phyloP scores from a whole-genome alignment of 805 yeast genomes.

The Lachancea mirantina region DNA sequence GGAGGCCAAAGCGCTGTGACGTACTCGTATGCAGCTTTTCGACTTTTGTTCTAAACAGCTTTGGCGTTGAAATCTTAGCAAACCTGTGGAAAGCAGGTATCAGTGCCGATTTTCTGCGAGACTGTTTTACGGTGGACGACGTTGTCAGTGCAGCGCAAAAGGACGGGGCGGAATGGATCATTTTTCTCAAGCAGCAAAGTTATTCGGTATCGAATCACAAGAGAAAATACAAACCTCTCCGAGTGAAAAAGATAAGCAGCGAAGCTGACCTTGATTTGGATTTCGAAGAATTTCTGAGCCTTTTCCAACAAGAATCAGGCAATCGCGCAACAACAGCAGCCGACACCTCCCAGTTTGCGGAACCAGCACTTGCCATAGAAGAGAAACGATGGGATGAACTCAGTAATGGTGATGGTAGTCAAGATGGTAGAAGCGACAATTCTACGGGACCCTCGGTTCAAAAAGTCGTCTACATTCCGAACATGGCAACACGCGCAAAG shows the following conservation, averaged over 20 bases:
- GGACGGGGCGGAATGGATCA: slow-evolving; percentile 71
- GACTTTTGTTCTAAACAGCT: slow-evolving; percentile 45
- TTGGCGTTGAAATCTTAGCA: slow-evolving; percentile 57
- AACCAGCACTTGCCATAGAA: slow-evolving; percentile 22
- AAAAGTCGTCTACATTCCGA: slow-evolving; percentile 60
- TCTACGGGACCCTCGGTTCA: slow-evolving; percentile 31
- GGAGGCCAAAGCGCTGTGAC: slow-evolving; percentile 66
- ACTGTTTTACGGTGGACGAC: slow-evolving; percentile 52
- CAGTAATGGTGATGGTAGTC: slow-evolving; percentile 26
- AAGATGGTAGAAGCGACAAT: slow-evolving; percentile 21
- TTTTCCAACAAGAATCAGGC: slow-evolving; percentile 32
- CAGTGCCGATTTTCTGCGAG: slow-evolving; percentile 60
- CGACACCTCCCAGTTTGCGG: slow-evolving; percentile 15
- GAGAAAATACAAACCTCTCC: slow-evolving; percentile 66
- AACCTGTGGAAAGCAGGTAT: slow-evolving; percentile 73
- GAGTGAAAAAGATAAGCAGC: slow-evolving; percentile 56
- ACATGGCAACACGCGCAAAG: slow-evolving; percentile 74
- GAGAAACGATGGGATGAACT: slow-evolving; percentile 24
- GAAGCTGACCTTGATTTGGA: slow-evolving; percentile 67
- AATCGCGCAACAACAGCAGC: slow-evolving; percentile 8
- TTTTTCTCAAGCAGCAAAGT: slow-evolving; percentile 64
- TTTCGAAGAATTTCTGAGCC: slow-evolving; percentile 52
- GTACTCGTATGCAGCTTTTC: slow-evolving; percentile 71
- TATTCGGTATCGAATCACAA: slow-evolving; percentile 29
- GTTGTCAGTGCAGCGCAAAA: slow-evolving; percentile 51